A percentile compares a stretch with the other conserved stretches of the same genome.
Conservation (phyloP, 495 filamentous ascomycete species). For the Haplographium delicatum region DNA sequence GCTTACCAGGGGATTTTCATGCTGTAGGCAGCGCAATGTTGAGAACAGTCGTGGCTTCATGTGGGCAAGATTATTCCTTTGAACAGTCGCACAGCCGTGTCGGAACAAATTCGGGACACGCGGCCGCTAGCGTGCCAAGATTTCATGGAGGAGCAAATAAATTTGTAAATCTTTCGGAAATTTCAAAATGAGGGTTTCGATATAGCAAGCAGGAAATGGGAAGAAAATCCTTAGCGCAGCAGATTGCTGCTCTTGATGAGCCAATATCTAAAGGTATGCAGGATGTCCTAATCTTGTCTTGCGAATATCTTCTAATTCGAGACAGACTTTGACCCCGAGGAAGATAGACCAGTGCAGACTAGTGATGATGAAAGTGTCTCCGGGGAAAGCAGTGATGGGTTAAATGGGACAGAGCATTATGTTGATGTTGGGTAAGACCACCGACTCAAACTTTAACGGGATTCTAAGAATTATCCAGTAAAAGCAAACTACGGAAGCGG, state of each 20-base stretch:
- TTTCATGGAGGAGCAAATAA: slow-evolving; percentile 13
- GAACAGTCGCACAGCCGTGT: background rate
- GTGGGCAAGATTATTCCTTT: background rate
- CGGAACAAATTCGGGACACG: background rate
- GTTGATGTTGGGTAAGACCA: slow-evolving; percentile 62
- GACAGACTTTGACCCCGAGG: slow-evolving; percentile 86
- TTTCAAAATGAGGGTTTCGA: background rate
- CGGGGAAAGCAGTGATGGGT: slow-evolving; percentile 46
- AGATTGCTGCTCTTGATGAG: slow-evolving; percentile 60
- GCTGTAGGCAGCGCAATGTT: slow-evolving; percentile 54
- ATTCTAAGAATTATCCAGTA: slow-evolving; percentile 41
- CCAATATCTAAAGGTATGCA: slow-evolving; percentile 53
- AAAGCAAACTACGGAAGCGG: slow-evolving; percentile 77
- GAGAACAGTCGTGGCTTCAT: slow-evolving; percentile 63
- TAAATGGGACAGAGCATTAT: slow-evolving; percentile 75
- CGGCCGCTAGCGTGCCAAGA: slow-evolving; percentile 20
- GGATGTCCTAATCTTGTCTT: background rate
- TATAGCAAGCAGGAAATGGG: slow-evolving; percentile 20
- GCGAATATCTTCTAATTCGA: slow-evolving; percentile 1
- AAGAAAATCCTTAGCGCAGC: slow-evolving; percentile 49
- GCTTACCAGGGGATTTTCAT: slow-evolving; percentile 88
- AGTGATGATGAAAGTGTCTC: slow-evolving; percentile 47
- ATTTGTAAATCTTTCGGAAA: slow-evolving; percentile 14
- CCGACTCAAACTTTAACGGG: background rate
- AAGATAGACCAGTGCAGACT: slow-evolving; percentile 43